Evolutionary conservation across 192 early-diverging fungal species (phyloP).

Genomic region (Coemansia nantahalensis): DNA sequence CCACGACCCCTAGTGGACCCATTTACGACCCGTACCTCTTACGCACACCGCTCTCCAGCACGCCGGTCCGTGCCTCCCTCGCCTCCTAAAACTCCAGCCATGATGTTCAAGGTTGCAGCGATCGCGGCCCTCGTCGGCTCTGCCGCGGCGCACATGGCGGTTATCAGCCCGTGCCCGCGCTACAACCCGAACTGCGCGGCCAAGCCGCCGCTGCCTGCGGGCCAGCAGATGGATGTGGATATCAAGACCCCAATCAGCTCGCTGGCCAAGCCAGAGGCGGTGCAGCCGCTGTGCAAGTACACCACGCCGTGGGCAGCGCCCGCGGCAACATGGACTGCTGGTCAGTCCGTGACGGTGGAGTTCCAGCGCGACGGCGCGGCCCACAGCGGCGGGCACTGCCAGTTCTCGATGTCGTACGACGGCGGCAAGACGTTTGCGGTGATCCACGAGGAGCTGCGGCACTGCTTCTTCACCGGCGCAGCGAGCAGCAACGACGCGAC

Average conservation of each 20-base stretch:
- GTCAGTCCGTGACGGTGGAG: conserved; percentile 35
- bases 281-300: conserved; percentile 50
- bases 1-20: no score
- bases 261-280: not conserved
- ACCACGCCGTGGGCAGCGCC: conserved; percentile 30
- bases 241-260: conserved; percentile 10
- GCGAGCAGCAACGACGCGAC: conserved; percentile 9
- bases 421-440: conserved; percentile 57
- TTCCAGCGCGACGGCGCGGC: conserved; percentile 45
- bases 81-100: no score
- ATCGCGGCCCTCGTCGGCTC: conserved; percentile 23
- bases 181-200: conserved; percentile 21
- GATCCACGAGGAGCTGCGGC: conserved; percentile 47
- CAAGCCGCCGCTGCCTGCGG: conserved; percentile 41
- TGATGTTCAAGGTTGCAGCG: conserved; percentile 26
- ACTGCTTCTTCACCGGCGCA: conserved; percentile 41
- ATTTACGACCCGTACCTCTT: no score
- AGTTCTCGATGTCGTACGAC: conserved; percentile 61
- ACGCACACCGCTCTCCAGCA: no score
- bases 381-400: conserved; percentile 60
- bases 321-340: conserved; percentile 47
- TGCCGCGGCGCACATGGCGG: conserved; percentile 42
- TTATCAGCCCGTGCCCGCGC: conserved; percentile 40
- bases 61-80: no score
- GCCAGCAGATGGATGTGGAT: conserved; percentile 38